Evolutionary conservation across 768 basidiomycete species (phyloP), one percentile per base, ranked within the genome.

Genomic region (Panellus pusillus): DNA sequence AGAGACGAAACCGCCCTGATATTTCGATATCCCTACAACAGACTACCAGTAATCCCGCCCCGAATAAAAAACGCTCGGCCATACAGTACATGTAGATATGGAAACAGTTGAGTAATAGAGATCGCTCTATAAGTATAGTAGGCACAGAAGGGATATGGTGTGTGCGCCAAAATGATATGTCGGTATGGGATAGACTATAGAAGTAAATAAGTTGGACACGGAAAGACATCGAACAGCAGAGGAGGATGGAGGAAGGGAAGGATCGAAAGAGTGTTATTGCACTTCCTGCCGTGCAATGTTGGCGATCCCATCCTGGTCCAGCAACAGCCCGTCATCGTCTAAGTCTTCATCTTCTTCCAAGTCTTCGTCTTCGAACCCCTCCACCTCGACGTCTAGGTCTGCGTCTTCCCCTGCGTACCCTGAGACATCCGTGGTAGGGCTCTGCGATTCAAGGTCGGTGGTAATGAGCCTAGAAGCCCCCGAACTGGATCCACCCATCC

Each of bases 401-500:
- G 40, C 38, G 32, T 52, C 54, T n/a, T 49, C 45, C 14, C 46
- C 45, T 20, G 44, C 51, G 28, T 28, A 46, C 12, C 14, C 42
- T 8, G 46, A 47, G 24, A 24, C 50, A 14, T 6, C 36, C 9
- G 28, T 47, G 0, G 50, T 40, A 15, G 59, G 51, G 36, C 55
- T 61, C 48, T 43, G 44, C 28, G 59, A 54, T 41, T 61, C 59
- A 15, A 54, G 42, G 4, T 57, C 52, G 35, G 48, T 28, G 37
- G 47, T 48, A 9, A 61, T 43, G 12, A 57, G 52, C 44, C 44
- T 43, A 17, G 20, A 32, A 24, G 24, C 12, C 12, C 32, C 24
- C 9, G 51, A 7, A 28, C 27, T 48, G 13, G 40, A 50, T 40
- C 66, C 71, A 37, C 66, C 63, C 75, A 78, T 77, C 77, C 77